These are phyloP conservation scores for Acanthamoeba pearcei DNA, from an alignment of 208 protist genomes.

Conservation along the genomic window DNA sequence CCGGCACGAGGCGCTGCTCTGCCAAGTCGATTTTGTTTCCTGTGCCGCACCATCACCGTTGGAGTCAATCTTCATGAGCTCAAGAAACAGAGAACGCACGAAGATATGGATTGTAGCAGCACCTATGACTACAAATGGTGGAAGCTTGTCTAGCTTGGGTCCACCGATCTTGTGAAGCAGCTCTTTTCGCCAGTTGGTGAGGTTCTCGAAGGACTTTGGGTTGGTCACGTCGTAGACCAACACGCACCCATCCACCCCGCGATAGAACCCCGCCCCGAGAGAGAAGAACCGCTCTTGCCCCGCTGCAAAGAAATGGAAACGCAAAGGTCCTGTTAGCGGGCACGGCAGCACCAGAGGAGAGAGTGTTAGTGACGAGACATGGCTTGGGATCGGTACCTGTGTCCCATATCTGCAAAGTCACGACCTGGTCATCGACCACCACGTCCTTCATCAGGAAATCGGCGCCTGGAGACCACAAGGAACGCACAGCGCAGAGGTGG, in stretches of 20 bases:
- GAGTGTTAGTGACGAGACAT: neutral
- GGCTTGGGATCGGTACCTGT: neutral
- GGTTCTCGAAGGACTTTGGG: conserved; percentile 79
- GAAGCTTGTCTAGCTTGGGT: conserved; percentile 77
- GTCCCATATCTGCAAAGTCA: conserved; percentile 71
- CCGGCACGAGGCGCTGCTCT: conserved; percentile 22
- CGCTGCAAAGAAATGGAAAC: conserved; percentile 49
- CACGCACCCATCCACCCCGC: conserved; percentile 84
- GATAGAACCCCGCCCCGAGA: conserved; percentile 83
- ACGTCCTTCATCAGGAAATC: conserved; percentile 59
- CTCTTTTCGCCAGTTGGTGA: conserved; percentile 83
- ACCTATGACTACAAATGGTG: conserved; percentile 79
- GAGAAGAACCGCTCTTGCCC: conserved; percentile 87
- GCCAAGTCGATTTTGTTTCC: conserved; percentile 85
- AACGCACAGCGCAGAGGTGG: too few relatives aligned
- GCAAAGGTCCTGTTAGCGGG: neutral
- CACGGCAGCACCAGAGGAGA: neutral
- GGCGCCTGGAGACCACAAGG: too few relatives aligned
- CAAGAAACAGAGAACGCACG: too few relatives aligned
- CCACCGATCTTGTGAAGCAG: conserved; percentile 64
- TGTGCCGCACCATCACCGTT: too few relatives aligned
- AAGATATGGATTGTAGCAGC: too few relatives aligned
- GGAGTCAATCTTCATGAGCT: too few relatives aligned
- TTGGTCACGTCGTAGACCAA: conserved; percentile 85
- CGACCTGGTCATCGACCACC: neutral